Conservation (phyloP, 1,139 yeast genomes). For the Keqinozyma sinolaborantium region DNA sequence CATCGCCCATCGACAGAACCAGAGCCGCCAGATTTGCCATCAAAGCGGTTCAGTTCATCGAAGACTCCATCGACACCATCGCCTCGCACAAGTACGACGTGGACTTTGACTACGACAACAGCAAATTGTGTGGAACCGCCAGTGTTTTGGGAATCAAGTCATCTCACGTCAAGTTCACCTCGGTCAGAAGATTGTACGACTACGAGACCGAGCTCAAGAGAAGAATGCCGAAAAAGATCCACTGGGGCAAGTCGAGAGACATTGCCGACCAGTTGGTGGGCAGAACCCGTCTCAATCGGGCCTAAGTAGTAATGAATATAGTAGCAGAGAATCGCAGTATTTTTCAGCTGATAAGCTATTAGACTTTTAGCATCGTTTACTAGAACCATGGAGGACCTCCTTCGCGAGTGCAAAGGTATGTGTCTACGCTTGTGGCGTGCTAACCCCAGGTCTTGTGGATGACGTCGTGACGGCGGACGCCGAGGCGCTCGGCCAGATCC, state of each 20-base stretch:
- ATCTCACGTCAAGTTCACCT: conserved; percentile 70
- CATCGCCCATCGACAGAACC: conserved; percentile 92
- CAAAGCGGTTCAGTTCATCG: conserved; percentile 83
- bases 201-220: conserved; percentile 74
- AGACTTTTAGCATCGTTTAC: too few relatives aligned
- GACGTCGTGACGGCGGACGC: too few relatives aligned
- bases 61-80: conserved; percentile 33
- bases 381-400: too few relatives aligned
- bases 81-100: conserved; percentile 20
- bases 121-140: conserved; percentile 55
- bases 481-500: too few relatives aligned
- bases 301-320: too few relatives aligned
- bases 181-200: conserved; percentile 75
- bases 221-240: conserved; percentile 87
- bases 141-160: conserved; percentile 83
- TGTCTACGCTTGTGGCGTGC: too few relatives aligned
- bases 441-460: too few relatives aligned
- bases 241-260: conserved; percentile 74
- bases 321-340: too few relatives aligned
- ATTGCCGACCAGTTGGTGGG: conserved; percentile 87
- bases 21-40: conserved; percentile 89
- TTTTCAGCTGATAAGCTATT: too few relatives aligned
- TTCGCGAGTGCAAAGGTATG: too few relatives aligned
- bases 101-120: conserved; percentile 33
- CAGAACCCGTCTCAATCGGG: conserved; percentile 36